Percentiles rank a stretch among this genome's conserved stretches.
Evolutionary conservation across 2,329 filamentous ascomycete genomes (phyloP).

Genomic region (Cladorrhinum sp.): DNA sequence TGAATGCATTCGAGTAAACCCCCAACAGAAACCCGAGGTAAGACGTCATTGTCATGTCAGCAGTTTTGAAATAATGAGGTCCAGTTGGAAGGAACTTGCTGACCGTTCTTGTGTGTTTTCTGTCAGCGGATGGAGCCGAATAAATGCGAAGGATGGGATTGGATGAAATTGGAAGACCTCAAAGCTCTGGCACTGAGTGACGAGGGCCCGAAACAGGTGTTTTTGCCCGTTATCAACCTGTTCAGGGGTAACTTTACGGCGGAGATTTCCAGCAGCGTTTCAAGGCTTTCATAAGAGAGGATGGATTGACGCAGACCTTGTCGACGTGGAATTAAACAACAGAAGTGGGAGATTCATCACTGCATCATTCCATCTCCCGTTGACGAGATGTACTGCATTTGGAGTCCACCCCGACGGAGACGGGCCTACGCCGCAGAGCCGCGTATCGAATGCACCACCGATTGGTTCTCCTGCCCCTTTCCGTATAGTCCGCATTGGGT

Average conservation of each 20-base stretch:
- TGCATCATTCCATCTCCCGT: too few species aligned
- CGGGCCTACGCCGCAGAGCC: neutral
- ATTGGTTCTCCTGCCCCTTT: neutral
- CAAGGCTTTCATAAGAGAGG: neutral
- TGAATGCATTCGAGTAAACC: neutral
- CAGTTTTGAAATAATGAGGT: too few species aligned
- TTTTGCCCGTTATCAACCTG: slow-evolving; percentile 4
- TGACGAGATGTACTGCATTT: too few species aligned
- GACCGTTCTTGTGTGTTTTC: neutral
- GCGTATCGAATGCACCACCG: neutral
- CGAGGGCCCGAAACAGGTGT: neutral
- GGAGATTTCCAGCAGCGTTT: neutral
- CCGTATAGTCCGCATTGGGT: too few species aligned
- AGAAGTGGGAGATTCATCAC: too few species aligned
- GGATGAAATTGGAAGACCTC: slow-evolving; percentile 5
- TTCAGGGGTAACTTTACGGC: neutral
- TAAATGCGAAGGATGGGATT: slow-evolving; percentile 9
- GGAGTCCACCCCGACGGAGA: neutral
- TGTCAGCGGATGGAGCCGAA: slow-evolving; percentile 7
- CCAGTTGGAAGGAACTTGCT: neutral
- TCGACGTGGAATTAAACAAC: too few species aligned
- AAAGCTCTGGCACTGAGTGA: neutral
- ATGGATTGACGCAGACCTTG: neutral
- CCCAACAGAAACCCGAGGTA: neutral
- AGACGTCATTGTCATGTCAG: neutral